Base-by-base conservation (phyloP, 257 asterid species). In the Petunia secreta region DNA sequence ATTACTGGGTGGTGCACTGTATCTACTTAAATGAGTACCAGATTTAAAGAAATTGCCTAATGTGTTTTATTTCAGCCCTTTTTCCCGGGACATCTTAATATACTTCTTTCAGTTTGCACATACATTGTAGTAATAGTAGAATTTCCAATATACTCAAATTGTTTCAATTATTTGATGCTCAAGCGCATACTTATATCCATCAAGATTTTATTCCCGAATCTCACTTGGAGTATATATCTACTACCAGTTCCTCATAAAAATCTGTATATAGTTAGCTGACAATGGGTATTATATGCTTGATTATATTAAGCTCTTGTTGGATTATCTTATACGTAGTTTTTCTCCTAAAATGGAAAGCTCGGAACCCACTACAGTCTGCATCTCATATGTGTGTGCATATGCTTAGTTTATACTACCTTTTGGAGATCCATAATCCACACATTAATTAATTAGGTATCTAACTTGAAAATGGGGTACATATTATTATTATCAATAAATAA, bases 131-230 rank as follows among this genome's bases (percentile, higher is more conserved):
- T 71, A 10, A 73, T 39, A 80, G 54, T 55, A 69, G 81, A 36
- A 62, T 0, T 34, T 62, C 15, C 82, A 83, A 75, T 80, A 50
- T 44, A 10, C 48, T 63, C 41, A 75, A 79, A 38, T 64, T 69
- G 84, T 58, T 67, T 1, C 60, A 83, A 59, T 75, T 82, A 65
- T 84, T 84, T 82, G 84, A 50, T 79, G 60, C 86, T 77, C 55
- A 62, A 53, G 10, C 38, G 10, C 38, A 65, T 63, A 43, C 54
- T 64, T 46, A 64, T n/a, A 46, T 39, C 63, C 57, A 65, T 15
- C 69, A 79, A 63, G 76, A 79, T 81, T 75, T 79, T 14, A 65
- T 79, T 39, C 65, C 68, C 58, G 66, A 82, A 36, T 4, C 44
- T 55, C 14, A 36, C 6, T 4, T 57, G 25, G 25, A 25, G 25